phyloP scores from a whole-genome alignment of 345 rosid species.

The Camelina neglecta region DNA sequence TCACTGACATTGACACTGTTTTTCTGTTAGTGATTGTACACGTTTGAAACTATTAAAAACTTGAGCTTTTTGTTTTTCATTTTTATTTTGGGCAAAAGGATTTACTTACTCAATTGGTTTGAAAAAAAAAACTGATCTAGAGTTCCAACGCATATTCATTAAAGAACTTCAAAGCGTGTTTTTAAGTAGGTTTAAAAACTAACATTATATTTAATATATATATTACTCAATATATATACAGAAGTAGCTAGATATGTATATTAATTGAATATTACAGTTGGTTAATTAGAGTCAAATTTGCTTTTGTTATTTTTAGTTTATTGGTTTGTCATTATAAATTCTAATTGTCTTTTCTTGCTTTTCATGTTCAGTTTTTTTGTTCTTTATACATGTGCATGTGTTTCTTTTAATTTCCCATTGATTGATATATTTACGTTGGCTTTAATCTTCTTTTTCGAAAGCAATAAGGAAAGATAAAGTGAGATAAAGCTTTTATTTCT shows the following conservation, averaged over 20 bases:
- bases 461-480: conserved; percentile 28
- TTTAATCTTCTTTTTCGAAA: conserved; percentile 29
- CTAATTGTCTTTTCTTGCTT: conserved; percentile 9
- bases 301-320: neutral
- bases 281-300: neutral
- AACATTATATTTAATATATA: neutral
- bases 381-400: neutral
- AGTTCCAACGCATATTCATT: neutral
- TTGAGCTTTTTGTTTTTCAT: neutral
- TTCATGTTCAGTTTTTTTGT: neutral
- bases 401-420: conserved; percentile 15
- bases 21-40: neutral
- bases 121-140: no score
- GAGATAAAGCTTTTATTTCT: conserved; percentile 34
- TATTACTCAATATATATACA: neutral
- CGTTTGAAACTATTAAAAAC: neutral
- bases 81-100: neutral
- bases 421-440: conserved; percentile 12
- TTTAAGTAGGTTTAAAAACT: neutral
- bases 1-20: neutral
- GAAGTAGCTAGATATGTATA: neutral
- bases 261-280: neutral
- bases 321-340: neutral
- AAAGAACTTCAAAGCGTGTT: neutral
- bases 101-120: no score